phyloP scores from a whole-genome alignment of 495 filamentous ascomycete species.

The Trichodelitschia bisporula region DNA sequence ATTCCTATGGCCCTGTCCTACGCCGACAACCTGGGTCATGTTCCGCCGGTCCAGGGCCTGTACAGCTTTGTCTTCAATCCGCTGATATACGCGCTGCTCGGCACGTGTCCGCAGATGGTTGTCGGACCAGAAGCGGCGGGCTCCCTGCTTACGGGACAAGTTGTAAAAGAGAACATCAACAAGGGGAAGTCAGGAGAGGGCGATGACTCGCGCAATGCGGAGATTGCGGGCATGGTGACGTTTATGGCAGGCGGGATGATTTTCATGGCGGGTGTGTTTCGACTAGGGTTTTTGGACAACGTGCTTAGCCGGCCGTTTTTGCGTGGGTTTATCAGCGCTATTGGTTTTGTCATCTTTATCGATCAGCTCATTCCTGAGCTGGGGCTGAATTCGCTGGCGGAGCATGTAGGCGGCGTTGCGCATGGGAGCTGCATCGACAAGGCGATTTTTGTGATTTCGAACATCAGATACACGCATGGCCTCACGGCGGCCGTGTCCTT shows the following conservation, averaged over 20 bases:
- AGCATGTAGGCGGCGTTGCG: slow-evolving; percentile 27
- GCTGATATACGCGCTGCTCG: slow-evolving; percentile 68
- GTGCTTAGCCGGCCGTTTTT: slow-evolving; percentile 83
- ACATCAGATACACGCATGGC: slow-evolving; percentile 36
- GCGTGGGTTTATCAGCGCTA: slow-evolving; percentile 84
- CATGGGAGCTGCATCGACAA: slow-evolving; percentile 78
- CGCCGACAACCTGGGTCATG: slow-evolving; percentile 80
- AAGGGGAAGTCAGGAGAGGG: slow-evolving; percentile 41
- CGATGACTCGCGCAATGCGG: slow-evolving; percentile 42
- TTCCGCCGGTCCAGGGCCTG: slow-evolving; percentile 84
- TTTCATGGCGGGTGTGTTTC: slow-evolving; percentile 52
- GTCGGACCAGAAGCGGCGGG: slow-evolving; percentile 90
- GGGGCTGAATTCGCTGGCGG: slow-evolving; percentile 41
- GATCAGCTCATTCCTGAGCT: slow-evolving; percentile 85
- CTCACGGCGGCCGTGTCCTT: slow-evolving; percentile 54
- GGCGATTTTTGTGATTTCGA: slow-evolving; percentile 46
- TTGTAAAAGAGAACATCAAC: slow-evolving; percentile 55
- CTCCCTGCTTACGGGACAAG: slow-evolving; percentile 66
- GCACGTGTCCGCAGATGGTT: slow-evolving; percentile 80
- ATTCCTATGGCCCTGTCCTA: slow-evolving; percentile 91
- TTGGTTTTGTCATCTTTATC: slow-evolving; percentile 86
- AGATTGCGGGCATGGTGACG: slow-evolving; percentile 73
- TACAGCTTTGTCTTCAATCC: slow-evolving; percentile 89
- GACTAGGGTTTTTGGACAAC: slow-evolving; percentile 86
- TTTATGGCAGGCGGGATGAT: slow-evolving; percentile 72